phyloP scores from a whole-genome alignment of 352 stramenopile species.

The Elongisporangium senticosum region DNA sequence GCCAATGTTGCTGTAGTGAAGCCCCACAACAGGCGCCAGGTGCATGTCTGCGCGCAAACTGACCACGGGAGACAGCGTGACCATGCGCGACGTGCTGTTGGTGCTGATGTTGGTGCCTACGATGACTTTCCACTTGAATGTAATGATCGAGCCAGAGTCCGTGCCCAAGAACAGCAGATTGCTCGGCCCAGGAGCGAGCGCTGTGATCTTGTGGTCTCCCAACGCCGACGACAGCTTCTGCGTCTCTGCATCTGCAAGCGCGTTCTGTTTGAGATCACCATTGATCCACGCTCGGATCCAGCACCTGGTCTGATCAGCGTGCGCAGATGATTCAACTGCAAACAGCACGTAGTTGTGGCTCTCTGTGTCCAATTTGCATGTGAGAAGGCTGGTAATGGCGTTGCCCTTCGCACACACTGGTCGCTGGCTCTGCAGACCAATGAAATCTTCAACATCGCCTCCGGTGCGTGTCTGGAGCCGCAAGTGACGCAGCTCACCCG shows the following conservation, averaged over 20 bases:
- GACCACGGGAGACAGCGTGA: constrained; percentile 24
- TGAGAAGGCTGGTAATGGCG: constrained; percentile 18
- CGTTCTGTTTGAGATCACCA: constrained; percentile 35
- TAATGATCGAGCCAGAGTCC: constrained; percentile 26
- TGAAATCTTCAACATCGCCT: constrained; percentile 40
- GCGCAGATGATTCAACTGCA: constrained; percentile 24
- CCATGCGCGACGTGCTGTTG: constrained; percentile 6
- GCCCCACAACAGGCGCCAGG: constrained; percentile 28
- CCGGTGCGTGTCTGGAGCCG: constrained; percentile 20
- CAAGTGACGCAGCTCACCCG: constrained; percentile 34
- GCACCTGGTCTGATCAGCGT: constrained; percentile 4
- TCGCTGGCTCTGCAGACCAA: constrained; percentile 18
- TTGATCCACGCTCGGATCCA: constrained; percentile 54
- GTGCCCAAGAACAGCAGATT: constrained; percentile 49
- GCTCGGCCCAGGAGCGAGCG: constrained; percentile 26
- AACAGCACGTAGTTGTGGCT: constrained; percentile 59
- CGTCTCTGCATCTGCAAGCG: constrained; percentile 14
- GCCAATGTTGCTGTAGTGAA: constrained; percentile 29
- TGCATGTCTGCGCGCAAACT: constrained; percentile 40
- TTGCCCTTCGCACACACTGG: constrained; percentile 19
- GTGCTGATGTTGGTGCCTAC: constrained; percentile 14
- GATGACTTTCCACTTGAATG: constrained; percentile 41
- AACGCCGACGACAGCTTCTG: background rate
- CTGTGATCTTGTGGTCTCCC: constrained; percentile 29
- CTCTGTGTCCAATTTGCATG: constrained; percentile 26